A percentile compares a stretch with the other conserved stretches of the same genome.
These are phyloP conservation scores for Magnusiomyces ingens DNA, from an alignment of 1,139 yeast genomes.

Conservation along the genomic window DNA sequence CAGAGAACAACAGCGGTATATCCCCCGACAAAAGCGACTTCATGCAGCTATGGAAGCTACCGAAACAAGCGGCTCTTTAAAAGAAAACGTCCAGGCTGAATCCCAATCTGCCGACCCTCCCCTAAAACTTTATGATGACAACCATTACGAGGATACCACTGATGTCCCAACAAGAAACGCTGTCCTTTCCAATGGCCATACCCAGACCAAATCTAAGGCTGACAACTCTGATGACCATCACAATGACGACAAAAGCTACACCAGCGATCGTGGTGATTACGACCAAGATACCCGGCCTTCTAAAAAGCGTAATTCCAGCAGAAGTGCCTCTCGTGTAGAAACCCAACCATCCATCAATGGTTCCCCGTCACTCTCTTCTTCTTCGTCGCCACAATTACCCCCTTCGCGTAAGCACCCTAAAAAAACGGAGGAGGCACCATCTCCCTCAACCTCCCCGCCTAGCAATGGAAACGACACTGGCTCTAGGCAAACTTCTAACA, in stretches of 20 bases:
- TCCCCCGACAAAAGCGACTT: no score
- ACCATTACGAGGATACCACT: background rate
- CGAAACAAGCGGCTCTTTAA: no score
- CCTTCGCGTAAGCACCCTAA: no score
- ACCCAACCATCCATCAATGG: no score
- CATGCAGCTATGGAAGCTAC: no score
- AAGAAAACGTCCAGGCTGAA: no score
- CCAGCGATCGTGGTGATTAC: background rate
- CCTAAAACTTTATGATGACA: background rate
- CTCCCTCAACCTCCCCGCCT: background rate
- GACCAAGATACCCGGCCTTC: background rate
- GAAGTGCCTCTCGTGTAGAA: no score
- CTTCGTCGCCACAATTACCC: no score
- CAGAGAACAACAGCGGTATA: no score
- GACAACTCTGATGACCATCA: background rate
- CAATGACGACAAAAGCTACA: background rate
- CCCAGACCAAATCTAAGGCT: background rate
- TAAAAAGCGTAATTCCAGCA: background rate
- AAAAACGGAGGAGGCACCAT: no score
- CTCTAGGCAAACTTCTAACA: background rate
- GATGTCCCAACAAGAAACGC: background rate
- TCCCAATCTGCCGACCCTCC: no score
- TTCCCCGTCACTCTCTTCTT: no score
- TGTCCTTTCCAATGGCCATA: background rate
- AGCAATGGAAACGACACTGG: constrained; percentile 1